Conservation (phyloP, 2,329 filamentous ascomycete genomes). For the Claviceps maximensis region DNA sequence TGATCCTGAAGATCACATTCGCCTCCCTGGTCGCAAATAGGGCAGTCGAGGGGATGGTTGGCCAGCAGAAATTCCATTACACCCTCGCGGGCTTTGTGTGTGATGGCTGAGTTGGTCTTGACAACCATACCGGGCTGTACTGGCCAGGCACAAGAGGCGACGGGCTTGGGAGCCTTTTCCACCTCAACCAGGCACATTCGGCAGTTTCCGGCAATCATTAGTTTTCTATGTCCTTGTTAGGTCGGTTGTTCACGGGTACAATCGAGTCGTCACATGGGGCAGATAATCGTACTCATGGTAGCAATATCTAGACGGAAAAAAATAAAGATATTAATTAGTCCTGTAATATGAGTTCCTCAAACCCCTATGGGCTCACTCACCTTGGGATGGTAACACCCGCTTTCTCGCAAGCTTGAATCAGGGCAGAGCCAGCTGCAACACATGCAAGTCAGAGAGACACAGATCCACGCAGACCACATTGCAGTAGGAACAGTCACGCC, state of each 20-base stretch:
- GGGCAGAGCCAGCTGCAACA: conserved; percentile 69
- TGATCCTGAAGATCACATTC: conserved; percentile 99
- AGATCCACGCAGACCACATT: conserved; percentile 8
- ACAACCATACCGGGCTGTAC: conserved; percentile 98
- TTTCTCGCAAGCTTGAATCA: conserved; percentile 99
- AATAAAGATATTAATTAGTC: conserved; percentile 13
- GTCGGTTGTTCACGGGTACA: conserved; percentile 14
- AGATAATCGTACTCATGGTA: conserved; percentile 73
- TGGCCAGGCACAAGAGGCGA: conserved; percentile 97
- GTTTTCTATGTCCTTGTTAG: conserved; percentile 54
- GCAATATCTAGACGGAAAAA: conserved; percentile 96
- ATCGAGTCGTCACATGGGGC: conserved; percentile 11
- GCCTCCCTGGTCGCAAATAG: conserved; percentile 96
- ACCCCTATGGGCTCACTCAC: conserved; percentile 31
- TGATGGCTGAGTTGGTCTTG: conserved; percentile 91
- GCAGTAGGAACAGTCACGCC: conserved; percentile 6
- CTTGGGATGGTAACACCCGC: conserved; percentile 80
- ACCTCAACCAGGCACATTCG: conserved; percentile 99
- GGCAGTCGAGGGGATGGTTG: conserved; percentile 92
- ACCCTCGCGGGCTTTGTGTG: conserved; percentile 95
- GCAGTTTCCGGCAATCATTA: conserved; percentile 98
- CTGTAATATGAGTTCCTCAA: neutral
- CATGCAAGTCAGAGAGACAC: conserved; percentile 27
- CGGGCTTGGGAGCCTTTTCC: conserved; percentile 88
- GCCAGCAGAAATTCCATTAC: conserved; percentile 98